Conservation (phyloP, 2,329 filamentous ascomycete species). For the Penicillium sp. region DNA sequence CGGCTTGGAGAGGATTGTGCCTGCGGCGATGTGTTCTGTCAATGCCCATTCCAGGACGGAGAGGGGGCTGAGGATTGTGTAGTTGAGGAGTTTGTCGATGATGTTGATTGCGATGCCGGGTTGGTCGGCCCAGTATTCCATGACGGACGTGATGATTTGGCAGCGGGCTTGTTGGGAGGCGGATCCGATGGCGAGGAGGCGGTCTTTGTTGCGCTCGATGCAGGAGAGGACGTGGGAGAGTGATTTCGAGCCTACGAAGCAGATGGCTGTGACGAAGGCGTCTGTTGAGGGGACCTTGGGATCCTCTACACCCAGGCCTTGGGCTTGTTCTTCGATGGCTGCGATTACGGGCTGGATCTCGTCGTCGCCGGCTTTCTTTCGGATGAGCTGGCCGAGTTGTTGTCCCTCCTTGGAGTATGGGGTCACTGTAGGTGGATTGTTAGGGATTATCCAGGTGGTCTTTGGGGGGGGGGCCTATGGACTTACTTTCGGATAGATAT, state of each 20-base stretch:
- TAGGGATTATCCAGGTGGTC: too few relatives aligned
- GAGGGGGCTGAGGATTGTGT: conserved; percentile 85
- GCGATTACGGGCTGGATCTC: conserved; percentile 83
- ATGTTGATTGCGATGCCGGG: conserved; percentile 91
- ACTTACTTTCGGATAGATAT: conserved; percentile 74
- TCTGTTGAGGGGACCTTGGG: conserved; percentile 86
- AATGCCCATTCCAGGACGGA: conserved; percentile 91
- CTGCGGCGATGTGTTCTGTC: conserved; percentile 65
- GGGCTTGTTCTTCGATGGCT: conserved; percentile 78
- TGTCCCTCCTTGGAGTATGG: conserved; percentile 85
- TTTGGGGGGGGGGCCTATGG: too few relatives aligned
- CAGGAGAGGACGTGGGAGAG: conserved; percentile 93
- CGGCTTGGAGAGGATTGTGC: conserved; percentile 70
- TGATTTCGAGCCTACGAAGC: conserved; percentile 92
- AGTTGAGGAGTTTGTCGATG: conserved; percentile 95
- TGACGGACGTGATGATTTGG: conserved; percentile 88
- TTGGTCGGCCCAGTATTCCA: conserved; percentile 91
- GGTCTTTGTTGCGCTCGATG: conserved; percentile 92
- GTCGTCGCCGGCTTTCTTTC: conserved; percentile 81
- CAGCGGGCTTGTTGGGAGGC: conserved; percentile 75
- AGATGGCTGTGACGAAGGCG: conserved; percentile 90
- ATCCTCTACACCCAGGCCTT: conserved; percentile 69
- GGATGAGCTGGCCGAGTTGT: conserved; percentile 77
- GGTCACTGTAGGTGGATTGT: conserved; percentile 57
- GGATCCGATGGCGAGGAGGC: conserved; percentile 77